Evolutionary conservation across 2,329 filamentous ascomycete species (phyloP), one percentile per base, ranked within the genome.

Genomic region (Colletotrichum gloeosporioides): DNA sequence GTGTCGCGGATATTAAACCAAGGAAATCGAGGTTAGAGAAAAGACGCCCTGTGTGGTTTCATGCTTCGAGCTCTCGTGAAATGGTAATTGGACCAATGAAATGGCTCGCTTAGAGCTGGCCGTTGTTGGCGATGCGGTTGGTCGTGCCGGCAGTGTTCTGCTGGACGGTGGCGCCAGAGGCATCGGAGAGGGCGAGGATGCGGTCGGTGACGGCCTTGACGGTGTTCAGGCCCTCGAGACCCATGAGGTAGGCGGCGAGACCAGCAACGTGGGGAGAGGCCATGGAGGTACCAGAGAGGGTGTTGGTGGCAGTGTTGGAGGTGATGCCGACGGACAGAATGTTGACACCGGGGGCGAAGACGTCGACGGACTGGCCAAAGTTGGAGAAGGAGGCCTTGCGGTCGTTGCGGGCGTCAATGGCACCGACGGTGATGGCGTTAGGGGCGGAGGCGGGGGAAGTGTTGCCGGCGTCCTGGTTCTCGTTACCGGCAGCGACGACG

Each of bases 191-290:
- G 76, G 85, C 82, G 85, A 89, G 89, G 81, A 93, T 89, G 78
- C 87, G 85, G 73, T 85, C 78, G 39, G 84, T 84, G 71, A 92
- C 87, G 15, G 80, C 84, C 55, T 82, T 84, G 29, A 89, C 85
- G 65, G 84, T 83, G 9, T 83, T 86, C 77, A 92, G 82, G 69
- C 83, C 80, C 84, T 92, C 89, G 71, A 92, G 87, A 69, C 85
- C 80, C 86, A 95, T 92, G 36, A 95, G 85, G 84, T 95, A 95
- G 32, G 92, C 92, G 16, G 91, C 92, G 5, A 95, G 86, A 64
- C 93, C 93, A 64, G 91, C 89, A 70, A 95, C 88, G 82, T 94
- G 93, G 2, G 93, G 93, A 15, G 89, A 89, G 31, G 93, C 92
- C 92, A 93, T 94, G 77, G 89, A 90, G 77, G 90, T 92, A 69